Evolutionary conservation across 1,284 basidiomycete genomes (phyloP), one percentile per base, ranked within the genome.

Genomic region (Fomitiporia mediterranea): DNA sequence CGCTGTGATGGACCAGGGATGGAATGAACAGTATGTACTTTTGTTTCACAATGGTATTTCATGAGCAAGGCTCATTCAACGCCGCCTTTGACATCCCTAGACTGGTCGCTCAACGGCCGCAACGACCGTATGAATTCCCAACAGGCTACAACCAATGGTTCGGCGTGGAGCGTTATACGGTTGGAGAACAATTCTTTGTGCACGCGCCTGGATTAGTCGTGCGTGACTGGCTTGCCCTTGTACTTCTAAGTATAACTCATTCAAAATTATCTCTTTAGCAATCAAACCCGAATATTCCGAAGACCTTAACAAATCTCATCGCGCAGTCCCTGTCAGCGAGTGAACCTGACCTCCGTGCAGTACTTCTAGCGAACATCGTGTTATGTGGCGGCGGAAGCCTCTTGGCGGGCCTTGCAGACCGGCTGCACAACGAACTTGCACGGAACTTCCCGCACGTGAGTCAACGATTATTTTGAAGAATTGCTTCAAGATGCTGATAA

Each of bases 301-400:
- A 85, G 74, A 83, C 86, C 15, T 79, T 97, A 32, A 84, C 91
- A 2, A 75, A 82, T 17, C 76, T 98, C 28, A 87, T 97, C 44
- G 80, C 82, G 56, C 84, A 90, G 59, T 85, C 92, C 0, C 78
- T 99, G 60, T 80, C 84, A 62, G 80, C 88, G 15, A 94, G 91
- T 69, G 97, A 99, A 65, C 86, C 91, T 2, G 97, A 99, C 68
- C 76, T 97, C 51, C 89, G 95, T 21, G 86, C 93, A 51, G 85
- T 91, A 9, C 82, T 99, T 17, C 81, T 96, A 65, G 83, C 87
- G 65, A 98, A 99, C 68, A 87, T 99, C 53, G 94, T 99, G 42
- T 82, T 98, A 46, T 93, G 94, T 13, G 97, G 97, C 17, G 96
- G 95, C 21, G 89, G 91, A 21, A 92, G 87, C 59, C 75, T 94